These are phyloP conservation scores for Globisporangium apiculatum DNA, from an alignment of 352 stramenopile species.

Conservation along the genomic window DNA sequence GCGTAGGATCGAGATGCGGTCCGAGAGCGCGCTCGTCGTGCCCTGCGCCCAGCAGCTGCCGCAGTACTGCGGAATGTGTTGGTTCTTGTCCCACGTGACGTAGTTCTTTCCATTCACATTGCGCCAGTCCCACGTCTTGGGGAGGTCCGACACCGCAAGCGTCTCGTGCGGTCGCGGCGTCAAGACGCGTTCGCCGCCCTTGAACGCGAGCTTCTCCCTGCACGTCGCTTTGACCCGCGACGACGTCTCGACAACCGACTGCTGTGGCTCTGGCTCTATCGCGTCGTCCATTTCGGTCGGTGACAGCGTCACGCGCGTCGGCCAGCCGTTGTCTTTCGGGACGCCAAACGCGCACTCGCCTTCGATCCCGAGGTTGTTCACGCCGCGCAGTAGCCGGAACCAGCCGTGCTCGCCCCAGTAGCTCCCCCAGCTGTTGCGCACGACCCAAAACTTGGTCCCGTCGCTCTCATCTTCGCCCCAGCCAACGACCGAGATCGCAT, in stretches of 20 bases:
- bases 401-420: slow-evolving; percentile 95
- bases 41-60: slow-evolving; percentile 91
- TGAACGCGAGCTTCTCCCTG: slow-evolving; percentile 58
- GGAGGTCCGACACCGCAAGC: slow-evolving; percentile 76
- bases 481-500: slow-evolving; percentile 95
- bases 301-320: slow-evolving; percentile 19
- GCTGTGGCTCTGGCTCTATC: slow-evolving; percentile 6
- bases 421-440: slow-evolving; percentile 93
- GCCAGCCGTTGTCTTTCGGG: slow-evolving; percentile 73
- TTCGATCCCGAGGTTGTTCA: slow-evolving; percentile 93
- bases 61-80: slow-evolving; percentile 95
- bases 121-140: slow-evolving; percentile 92
- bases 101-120: slow-evolving; percentile 93
- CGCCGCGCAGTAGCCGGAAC: slow-evolving; percentile 88
- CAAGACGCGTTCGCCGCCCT: slow-evolving; percentile 55
- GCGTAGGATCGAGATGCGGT: slow-evolving; percentile 88
- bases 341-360: slow-evolving; percentile 90
- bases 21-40: slow-evolving; percentile 82
- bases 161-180: slow-evolving; percentile 72
- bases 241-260: slow-evolving; percentile 2
- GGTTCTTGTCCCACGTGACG: slow-evolving; percentile 97
- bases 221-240: slow-evolving; percentile 26
- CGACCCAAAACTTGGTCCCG: slow-evolving; percentile 89
- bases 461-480: slow-evolving; percentile 87
- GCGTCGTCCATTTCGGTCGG: slow-evolving; percentile 11